Evolutionary conservation across 192 early-diverging fungal species (phyloP), one percentile per base, ranked within the genome.

Genomic region (Glomus cerebriforme): DNA sequence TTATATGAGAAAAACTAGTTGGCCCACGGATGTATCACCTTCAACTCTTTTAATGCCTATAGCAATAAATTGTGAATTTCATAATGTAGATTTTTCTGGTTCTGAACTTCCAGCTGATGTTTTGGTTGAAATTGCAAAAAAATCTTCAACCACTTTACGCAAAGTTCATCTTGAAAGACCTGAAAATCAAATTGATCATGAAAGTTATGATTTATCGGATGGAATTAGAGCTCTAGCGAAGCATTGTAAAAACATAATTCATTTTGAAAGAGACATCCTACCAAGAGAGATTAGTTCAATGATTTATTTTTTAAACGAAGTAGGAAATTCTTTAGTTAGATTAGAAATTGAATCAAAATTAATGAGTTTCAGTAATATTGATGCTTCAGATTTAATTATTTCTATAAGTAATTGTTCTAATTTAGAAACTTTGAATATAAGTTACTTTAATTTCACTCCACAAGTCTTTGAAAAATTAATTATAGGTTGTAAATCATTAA

Each of bases 61-160:
- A 3, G 77, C 77, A 1, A 34, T 13, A 67, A 68, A 68, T 39
- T 78, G 77, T 60, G 45, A 32, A 47, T 78, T 78, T 67, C 77
- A 78, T 39, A 78, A 78, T 32, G n/a, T 78, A 22, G 77, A 78
- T 78, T 78, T 78, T 59, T 34, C 65, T 17, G 19, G 29, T 32
- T 70, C 77, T 29, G 7, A 19, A 13, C 45, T 78, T 13, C 77
- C 77, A 4, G 77, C 13, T 60, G 66, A 35, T 37, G 65, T 78
- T 19, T 29, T 78, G 3, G 49, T 60, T 34, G 34, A 54, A 39
- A 78, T 78, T 26, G 77, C 77, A 10, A 69, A 69, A 35, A 78
- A 59, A 22, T 78, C 77, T 19, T 54, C 27, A 13, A 43, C 67
- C 12, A 78, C 77, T 15, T 59, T 78, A 70, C 64, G 64, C 39